Evolutionary conservation across 768 basidiomycete genomes (phyloP).

Genomic region (Hemileccinum rubropunctum): DNA sequence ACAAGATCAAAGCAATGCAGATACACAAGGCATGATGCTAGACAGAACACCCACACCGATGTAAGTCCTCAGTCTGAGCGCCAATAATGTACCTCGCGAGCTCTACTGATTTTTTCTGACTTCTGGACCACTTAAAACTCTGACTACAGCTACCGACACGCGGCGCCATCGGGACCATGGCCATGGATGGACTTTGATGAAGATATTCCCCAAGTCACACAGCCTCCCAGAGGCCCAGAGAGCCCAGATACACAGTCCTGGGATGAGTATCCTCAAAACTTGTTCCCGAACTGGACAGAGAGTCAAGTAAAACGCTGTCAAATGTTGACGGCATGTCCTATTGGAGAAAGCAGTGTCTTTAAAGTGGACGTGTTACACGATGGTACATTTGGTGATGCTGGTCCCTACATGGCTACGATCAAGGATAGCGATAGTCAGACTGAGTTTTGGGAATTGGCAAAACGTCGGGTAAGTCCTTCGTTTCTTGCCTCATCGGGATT

Average conservation of each 20-base stretch:
- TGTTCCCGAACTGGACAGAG: slow-evolving; percentile 33
- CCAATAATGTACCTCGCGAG: neutral
- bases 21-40: slow-evolving; percentile 1
- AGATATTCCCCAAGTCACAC: slow-evolving; percentile 11
- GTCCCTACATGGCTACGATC: neutral
- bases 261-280: slow-evolving; percentile 29
- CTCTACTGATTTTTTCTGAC: neutral
- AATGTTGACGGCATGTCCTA: slow-evolving; percentile 25
- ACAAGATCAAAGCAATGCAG: neutral
- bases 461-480: slow-evolving; percentile 32
- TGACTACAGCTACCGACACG: slow-evolving; percentile 33
- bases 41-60: slow-evolving; percentile 21
- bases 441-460: slow-evolving; percentile 35
- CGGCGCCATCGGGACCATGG: slow-evolving; percentile 41
- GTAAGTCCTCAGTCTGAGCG: slow-evolving; percentile 7
- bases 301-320: slow-evolving; percentile 29
- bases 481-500: neutral
- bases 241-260: slow-evolving; percentile 6
- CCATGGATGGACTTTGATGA: slow-evolving; percentile 41
- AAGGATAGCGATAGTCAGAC: slow-evolving; percentile 13
- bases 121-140: neutral
- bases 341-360: slow-evolving; percentile 14
- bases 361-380: slow-evolving; percentile 22
- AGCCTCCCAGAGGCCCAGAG: neutral
- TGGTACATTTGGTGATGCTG: slow-evolving; percentile 8